These are phyloP conservation scores for Cladosporium sp. DNA, from an alignment of 2,329 filamentous ascomycete genomes.

Conservation along the genomic window DNA sequence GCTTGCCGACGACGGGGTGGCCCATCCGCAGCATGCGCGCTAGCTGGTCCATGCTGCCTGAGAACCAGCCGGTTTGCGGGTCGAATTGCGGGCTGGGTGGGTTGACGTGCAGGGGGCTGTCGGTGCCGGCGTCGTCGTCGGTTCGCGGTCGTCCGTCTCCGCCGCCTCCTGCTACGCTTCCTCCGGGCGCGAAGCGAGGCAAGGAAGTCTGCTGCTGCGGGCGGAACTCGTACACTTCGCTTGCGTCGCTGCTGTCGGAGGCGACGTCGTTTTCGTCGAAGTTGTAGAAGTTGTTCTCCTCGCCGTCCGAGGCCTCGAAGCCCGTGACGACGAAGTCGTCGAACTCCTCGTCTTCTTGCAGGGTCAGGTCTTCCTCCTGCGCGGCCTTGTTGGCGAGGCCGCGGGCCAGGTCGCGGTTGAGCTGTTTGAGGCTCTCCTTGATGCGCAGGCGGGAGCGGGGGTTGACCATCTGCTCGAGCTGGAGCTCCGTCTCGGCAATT, in stretches of 20 bases:
- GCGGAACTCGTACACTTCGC: constrained; percentile 28
- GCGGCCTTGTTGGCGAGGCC: constrained; percentile 26
- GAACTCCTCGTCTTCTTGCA: constrained; percentile 17
- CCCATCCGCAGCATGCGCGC: constrained; percentile 16
- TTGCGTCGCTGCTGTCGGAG: constrained; percentile 25
- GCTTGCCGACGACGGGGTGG: not conserved
- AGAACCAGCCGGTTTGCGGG: constrained; percentile 29
- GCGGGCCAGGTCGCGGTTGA: constrained; percentile 32
- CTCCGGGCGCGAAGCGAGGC: not conserved
- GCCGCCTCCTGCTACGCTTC: constrained; percentile 12
- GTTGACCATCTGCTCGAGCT: constrained; percentile 31
- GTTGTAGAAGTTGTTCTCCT: constrained; percentile 30
- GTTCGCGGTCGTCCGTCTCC: not conserved
- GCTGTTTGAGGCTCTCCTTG: constrained; percentile 28
- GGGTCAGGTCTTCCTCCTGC: constrained; percentile 24
- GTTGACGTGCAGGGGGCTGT: constrained; percentile 8
- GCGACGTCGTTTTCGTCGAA: constrained; percentile 26
- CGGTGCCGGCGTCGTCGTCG: constrained; percentile 20
- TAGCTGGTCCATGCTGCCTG: constrained; percentile 29
- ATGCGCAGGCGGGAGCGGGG: constrained; percentile 27
- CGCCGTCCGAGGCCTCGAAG: constrained; percentile 27
- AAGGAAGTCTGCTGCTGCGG: constrained; percentile 18
- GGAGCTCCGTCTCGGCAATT: constrained; percentile 31
- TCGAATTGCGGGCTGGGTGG: constrained; percentile 22
- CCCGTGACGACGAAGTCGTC: constrained; percentile 28